Percentiles rank a stretch among this genome's conserved stretches.
Evolutionary conservation across 2,329 filamentous ascomycete genomes (phyloP).

Genomic region (Cylindrodendrum hubeiense): DNA sequence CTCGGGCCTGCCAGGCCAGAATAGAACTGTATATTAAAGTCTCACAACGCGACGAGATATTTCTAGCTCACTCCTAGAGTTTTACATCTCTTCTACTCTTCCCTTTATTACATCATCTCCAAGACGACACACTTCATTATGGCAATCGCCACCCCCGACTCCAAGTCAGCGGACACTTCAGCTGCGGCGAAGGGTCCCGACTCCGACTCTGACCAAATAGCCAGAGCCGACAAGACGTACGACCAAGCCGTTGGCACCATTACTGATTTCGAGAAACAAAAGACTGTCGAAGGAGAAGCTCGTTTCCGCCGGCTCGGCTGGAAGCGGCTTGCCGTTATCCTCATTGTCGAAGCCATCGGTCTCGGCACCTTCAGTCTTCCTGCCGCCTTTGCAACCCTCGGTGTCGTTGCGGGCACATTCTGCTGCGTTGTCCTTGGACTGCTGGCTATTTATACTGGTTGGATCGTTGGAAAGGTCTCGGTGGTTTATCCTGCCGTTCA

Average conservation of each 20-base stretch:
- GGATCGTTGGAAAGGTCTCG: slow-evolving; percentile 54
- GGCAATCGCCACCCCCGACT: background rate
- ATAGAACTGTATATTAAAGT: background rate
- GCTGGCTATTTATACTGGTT: slow-evolving; percentile 52
- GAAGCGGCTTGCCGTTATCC: slow-evolving; percentile 12
- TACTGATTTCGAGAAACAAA: slow-evolving; percentile 18
- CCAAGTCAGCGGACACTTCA: background rate
- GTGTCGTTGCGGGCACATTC: slow-evolving; percentile 48
- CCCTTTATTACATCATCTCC: background rate
- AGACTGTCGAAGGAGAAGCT: slow-evolving; percentile 13
- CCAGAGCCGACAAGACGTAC: background rate
- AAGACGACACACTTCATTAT: background rate
- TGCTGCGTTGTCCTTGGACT: slow-evolving; percentile 48
- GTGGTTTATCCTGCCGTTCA: slow-evolving; percentile 63
- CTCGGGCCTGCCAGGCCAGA: background rate
- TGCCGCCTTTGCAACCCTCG: slow-evolving; percentile 19
- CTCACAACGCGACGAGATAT: background rate
- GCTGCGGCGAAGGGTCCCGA: background rate
- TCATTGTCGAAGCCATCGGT: slow-evolving; percentile 21
- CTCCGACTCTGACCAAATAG: background rate
- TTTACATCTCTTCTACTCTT: background rate
- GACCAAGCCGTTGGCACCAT: slow-evolving; percentile 6
- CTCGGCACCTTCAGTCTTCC: slow-evolving; percentile 23
- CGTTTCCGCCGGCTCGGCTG: slow-evolving; percentile 6
- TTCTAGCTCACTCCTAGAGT: background rate